These are phyloP conservation scores for Podila epigama DNA, from an alignment of 192 early-diverging fungal genomes.

Conservation along the genomic window DNA sequence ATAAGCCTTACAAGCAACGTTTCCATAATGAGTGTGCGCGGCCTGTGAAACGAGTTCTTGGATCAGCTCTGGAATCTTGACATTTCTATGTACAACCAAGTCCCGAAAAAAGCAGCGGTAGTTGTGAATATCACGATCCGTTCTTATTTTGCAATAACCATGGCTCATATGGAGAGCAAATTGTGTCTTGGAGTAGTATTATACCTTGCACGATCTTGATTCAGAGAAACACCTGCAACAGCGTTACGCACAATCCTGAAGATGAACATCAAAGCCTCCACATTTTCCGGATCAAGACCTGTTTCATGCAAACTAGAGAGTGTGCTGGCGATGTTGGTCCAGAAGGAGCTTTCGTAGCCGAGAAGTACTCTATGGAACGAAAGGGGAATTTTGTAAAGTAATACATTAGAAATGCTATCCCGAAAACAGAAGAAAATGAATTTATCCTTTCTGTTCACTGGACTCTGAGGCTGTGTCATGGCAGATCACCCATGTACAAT, in stretches of 20 bases:
- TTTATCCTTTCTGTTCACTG: too few species aligned
- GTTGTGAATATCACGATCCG: background rate
- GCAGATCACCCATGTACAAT: too few species aligned
- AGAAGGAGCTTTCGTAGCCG: background rate
- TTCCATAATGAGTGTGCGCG: conserved; percentile 46
- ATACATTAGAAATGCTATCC: too few species aligned
- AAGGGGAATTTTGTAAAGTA: too few species aligned
- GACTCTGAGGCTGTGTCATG: too few species aligned
- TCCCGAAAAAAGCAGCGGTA: background rate
- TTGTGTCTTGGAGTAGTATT: too few species aligned
- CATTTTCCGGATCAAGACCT: conserved; percentile 21
- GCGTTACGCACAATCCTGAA: conserved; percentile 33
- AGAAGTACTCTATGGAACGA: conserved; percentile 9
- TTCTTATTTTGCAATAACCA: background rate
- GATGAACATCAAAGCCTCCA: conserved; percentile 24
- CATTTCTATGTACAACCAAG: background rate
- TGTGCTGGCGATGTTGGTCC: conserved; percentile 6
- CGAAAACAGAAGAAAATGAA: too few species aligned
- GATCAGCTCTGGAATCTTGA: conserved; percentile 3
- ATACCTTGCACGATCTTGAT: conserved; percentile 41
- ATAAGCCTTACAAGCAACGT: conserved; percentile 13
- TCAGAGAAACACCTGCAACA: conserved; percentile 10
- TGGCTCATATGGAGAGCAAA: too few species aligned
- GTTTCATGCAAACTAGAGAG: conserved; percentile 6
- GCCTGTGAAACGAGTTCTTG: conserved; percentile 35